These are phyloP conservation scores for Blumeriella jaapii DNA, from an alignment of 2,329 filamentous ascomycete species.

Conservation along the genomic window DNA sequence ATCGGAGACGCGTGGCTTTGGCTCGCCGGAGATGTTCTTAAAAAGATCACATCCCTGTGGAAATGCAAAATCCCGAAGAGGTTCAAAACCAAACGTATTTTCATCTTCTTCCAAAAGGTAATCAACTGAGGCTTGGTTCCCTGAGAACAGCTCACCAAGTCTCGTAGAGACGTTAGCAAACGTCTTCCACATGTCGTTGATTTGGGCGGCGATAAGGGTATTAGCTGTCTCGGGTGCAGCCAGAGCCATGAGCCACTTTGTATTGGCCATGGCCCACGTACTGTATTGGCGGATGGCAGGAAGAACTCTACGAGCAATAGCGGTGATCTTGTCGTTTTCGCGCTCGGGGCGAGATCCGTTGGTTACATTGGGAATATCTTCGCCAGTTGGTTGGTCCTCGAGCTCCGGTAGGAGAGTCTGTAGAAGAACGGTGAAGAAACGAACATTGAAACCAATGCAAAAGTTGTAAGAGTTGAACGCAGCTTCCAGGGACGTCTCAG, in stretches of 20 bases:
- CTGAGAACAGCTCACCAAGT: constrained; percentile 46
- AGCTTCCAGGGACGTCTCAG: constrained; percentile 4
- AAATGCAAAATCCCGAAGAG: constrained; percentile 38
- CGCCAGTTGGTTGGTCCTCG: constrained; percentile 32
- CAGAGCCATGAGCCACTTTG: constrained; percentile 37
- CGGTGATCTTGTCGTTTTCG: constrained; percentile 40
- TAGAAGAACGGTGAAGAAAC: constrained; percentile 62
- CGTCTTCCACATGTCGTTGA: constrained; percentile 52
- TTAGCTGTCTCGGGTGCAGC: constrained; percentile 29
- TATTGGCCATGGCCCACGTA: constrained; percentile 51
- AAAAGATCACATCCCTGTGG: constrained; percentile 41
- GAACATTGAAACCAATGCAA: constrained; percentile 66
- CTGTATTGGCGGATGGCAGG: constrained; percentile 57
- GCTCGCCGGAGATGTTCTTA: constrained; percentile 26
- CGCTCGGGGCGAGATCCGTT: constrained; percentile 20
- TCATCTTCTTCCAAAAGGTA: constrained; percentile 61
- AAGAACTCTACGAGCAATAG: constrained; percentile 47
- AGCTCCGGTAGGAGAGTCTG: constrained; percentile 61
- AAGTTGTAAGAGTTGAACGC: constrained; percentile 45
- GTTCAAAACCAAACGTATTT: constrained; percentile 53
- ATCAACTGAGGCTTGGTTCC: constrained; percentile 39
- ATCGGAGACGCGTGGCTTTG: constrained; percentile 39
- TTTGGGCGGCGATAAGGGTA: constrained; percentile 39
- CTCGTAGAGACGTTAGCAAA: constrained; percentile 52
- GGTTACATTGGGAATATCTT: constrained; percentile 34